phyloP scores from a whole-genome alignment of 2,329 filamentous ascomycete species.

The Coniochaeta pulveracea region DNA sequence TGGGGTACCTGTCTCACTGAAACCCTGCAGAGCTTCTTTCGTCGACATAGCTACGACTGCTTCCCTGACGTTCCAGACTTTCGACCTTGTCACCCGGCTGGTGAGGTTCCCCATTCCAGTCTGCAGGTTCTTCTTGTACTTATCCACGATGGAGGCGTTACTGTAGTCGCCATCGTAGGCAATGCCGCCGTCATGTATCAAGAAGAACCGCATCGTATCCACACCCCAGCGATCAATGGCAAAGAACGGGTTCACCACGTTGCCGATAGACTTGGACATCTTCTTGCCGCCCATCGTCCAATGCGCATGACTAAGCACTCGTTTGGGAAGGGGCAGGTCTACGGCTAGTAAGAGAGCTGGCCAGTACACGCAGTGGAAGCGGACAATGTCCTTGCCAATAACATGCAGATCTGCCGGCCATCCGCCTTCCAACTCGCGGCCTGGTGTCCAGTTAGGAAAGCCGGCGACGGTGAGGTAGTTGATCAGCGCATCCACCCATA shows the following conservation, averaged over 20 bases:
- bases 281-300: conserved; percentile 89
- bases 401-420: conserved; percentile 93
- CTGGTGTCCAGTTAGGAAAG: conserved; percentile 64
- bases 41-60: conserved; percentile 33
- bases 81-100: conserved; percentile 56
- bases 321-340: conserved; percentile 64
- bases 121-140: conserved; percentile 72
- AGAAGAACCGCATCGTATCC: conserved; percentile 82
- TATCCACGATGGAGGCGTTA: conserved; percentile 61
- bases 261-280: conserved; percentile 94
- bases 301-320: conserved; percentile 80
- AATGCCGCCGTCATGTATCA: conserved; percentile 70
- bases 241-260: conserved; percentile 89
- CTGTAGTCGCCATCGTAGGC: conserved; percentile 73
- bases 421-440: conserved; percentile 46
- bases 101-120: conserved; percentile 71
- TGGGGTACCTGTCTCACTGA: too few relatives aligned
- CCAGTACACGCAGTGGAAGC: conserved; percentile 98
- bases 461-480: conserved; percentile 88
- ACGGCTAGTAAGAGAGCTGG: conserved; percentile 89
- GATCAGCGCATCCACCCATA: conserved; percentile 92
- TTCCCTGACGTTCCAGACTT: conserved; percentile 55
- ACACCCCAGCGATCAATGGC: conserved; percentile 81
- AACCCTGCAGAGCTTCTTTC: background rate
- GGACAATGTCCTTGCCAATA: conserved; percentile 91